Evolutionary conservation across 345 rosid genomes (phyloP).

Genomic region (Orychophragmus violaceus): DNA sequence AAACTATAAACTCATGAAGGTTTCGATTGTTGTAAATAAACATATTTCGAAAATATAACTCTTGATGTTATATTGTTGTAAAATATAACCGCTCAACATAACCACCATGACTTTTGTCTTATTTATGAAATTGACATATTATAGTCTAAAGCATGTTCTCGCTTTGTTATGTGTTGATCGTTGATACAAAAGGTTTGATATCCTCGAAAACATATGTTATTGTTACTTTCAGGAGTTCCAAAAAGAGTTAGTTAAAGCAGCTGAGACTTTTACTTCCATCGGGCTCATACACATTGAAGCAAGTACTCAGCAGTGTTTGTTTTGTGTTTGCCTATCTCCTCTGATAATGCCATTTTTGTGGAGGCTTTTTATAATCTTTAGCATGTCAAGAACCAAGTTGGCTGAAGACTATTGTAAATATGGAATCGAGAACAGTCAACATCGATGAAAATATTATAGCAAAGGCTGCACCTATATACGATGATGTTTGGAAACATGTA

Average conservation of each 20-base stretch:
- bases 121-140: too few species aligned
- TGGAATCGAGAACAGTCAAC: constrained; percentile 71
- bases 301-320: constrained; percentile 36
- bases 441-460: constrained; percentile 71
- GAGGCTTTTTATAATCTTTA: neutral
- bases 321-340: neutral
- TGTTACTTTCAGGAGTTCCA: constrained; percentile 72
- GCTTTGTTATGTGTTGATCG: neutral
- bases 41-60: too few species aligned
- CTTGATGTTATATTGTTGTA: too few species aligned
- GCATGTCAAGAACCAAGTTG: constrained; percentile 65
- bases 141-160: neutral
- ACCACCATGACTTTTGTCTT: too few species aligned
- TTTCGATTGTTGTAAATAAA: too few species aligned
- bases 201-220: neutral
- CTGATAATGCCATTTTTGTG: neutral
- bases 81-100: too few species aligned
- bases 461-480: constrained; percentile 86
- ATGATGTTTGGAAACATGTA: constrained; percentile 81
- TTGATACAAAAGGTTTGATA: neutral
- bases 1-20: neutral
- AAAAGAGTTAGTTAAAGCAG: constrained; percentile 72
- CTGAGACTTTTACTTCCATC: constrained; percentile 64
- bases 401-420: constrained; percentile 80
- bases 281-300: constrained; percentile 83